Evolutionary conservation across 75 land plant species (phyloP).

Genomic region (Chamaecyparis obtusa): DNA sequence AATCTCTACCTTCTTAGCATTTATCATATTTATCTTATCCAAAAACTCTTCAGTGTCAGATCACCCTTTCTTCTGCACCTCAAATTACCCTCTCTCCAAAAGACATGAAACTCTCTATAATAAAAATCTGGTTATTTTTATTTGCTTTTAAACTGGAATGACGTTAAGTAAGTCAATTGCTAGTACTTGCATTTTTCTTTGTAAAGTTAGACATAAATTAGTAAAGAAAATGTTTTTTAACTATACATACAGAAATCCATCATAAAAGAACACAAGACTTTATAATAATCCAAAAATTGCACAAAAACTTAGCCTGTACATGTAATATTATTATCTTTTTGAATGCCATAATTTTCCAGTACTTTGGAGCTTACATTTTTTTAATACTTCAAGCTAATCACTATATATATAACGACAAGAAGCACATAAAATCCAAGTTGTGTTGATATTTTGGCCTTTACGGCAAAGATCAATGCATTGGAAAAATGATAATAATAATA

Average conservation of each 20-base stretch:
- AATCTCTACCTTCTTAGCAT: background rate
- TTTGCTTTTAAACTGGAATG: too few species aligned
- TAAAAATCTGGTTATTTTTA: background rate
- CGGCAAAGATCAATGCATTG: too few species aligned
- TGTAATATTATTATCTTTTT: background rate
- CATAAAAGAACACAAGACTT: background rate
- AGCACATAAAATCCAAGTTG: background rate
- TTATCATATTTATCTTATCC: background rate
- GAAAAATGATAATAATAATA: too few species aligned
- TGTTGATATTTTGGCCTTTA: too few species aligned
- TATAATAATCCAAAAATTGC: background rate
- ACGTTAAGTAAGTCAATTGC: background rate
- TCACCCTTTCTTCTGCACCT: background rate
- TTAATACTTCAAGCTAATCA: too few species aligned
- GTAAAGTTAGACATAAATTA: background rate
- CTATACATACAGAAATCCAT: background rate
- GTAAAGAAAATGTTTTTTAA: background rate
- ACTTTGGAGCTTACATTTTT: background rate
- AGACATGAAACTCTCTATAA: background rate
- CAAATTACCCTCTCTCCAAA: background rate
- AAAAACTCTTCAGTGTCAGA: background rate
- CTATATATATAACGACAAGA: background rate
- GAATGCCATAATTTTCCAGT: background rate
- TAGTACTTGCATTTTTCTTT: background rate
- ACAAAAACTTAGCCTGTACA: background rate